phyloP scores from a whole-genome alignment of 371 early-diverging fungal genomes.

The Lichtheimia hyalospora region DNA sequence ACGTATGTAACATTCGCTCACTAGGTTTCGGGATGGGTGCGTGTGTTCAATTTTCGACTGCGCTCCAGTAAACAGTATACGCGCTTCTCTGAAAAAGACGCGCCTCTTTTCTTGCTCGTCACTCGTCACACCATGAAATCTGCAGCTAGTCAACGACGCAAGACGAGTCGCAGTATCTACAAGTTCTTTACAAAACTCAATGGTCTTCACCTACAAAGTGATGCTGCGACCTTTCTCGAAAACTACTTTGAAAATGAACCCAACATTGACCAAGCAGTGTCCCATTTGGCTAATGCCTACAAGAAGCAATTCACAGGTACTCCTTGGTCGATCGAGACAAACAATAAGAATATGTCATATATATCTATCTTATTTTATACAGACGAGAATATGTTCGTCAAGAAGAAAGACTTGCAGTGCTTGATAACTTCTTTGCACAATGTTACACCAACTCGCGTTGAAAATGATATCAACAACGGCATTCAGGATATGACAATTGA shows the following conservation, averaged over 20 bases:
- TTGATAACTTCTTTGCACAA: slow-evolving; percentile 27
- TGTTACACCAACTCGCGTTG: slow-evolving; percentile 20
- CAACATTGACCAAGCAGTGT: slow-evolving; percentile 51
- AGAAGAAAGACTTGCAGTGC: slow-evolving; percentile 16
- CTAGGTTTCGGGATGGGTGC: too few species aligned
- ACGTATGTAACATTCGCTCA: too few species aligned
- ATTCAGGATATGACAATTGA: slow-evolving; percentile 33
- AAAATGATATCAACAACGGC: slow-evolving; percentile 28
- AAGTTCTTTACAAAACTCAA: slow-evolving; percentile 66
- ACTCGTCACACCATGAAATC: neutral
- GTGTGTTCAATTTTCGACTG: too few species aligned
- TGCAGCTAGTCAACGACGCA: neutral
- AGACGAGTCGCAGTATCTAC: slow-evolving; percentile 24
- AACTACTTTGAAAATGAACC: slow-evolving; percentile 36
- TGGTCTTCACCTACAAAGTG: slow-evolving; percentile 70
- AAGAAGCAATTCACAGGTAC: slow-evolving; percentile 40
- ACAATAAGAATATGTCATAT: too few species aligned
- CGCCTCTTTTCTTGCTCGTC: neutral
- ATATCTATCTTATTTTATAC: too few species aligned
- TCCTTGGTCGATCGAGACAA: too few species aligned
- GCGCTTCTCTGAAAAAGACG: neutral
- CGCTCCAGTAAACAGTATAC: too few species aligned
- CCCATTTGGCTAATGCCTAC: slow-evolving; percentile 66
- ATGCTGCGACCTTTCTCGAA: slow-evolving; percentile 65
- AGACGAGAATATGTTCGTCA: neutral